Base-by-base conservation (phyloP, 768 basidiomycete species). In the Pleurotus tuoliensis region DNA sequence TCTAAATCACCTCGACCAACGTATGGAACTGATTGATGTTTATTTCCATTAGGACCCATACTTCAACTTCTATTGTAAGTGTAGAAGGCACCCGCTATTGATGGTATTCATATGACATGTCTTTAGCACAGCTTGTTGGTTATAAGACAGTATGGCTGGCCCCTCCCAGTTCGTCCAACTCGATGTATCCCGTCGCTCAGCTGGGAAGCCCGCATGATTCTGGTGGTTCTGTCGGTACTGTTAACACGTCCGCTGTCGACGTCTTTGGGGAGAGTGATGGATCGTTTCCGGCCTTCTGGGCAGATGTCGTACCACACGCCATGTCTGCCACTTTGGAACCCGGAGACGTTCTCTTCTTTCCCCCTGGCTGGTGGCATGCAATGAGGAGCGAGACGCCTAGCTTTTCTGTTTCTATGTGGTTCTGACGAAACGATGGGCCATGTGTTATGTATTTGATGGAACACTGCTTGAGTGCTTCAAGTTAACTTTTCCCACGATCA, bases 341-440 rank as follows among this genome's bases (percentile, higher is more conserved):
- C 1, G 96, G 95, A 0, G 96, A 98, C 70, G 56, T 95, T 44
- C 73, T 98, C 45, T 89, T 90, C 66, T 87, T 98, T 61, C 96
- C 96, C 16, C 88, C 90, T 3, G 86, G 90, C 25, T 96, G 93
- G 93, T 96, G 93, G 93, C 93, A 96, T 69, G 88, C 87, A 15
- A 90, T 93, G 89, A 82, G 86, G 60, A 87, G 85, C 69, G 90
- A 92, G 71, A 80, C 82, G 20, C 83, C 77, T 39, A 93, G 92
- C 72, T 87, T 92, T 67, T 94, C 92, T 43, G 79, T 94, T 46
- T 95, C 94, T 30, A 88, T 93, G 81, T 94, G 92, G 92, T 95
- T 92, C 69, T 95, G 72, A n/a, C 12, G n/a, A 43, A 38, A 22
- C 37, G 38, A 20, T 15, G 46, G 2, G 46, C 46, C 46, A 47